Evolutionary conservation across 1,139 yeast species (phyloP).

Genomic region (Candida sanyaensis): DNA sequence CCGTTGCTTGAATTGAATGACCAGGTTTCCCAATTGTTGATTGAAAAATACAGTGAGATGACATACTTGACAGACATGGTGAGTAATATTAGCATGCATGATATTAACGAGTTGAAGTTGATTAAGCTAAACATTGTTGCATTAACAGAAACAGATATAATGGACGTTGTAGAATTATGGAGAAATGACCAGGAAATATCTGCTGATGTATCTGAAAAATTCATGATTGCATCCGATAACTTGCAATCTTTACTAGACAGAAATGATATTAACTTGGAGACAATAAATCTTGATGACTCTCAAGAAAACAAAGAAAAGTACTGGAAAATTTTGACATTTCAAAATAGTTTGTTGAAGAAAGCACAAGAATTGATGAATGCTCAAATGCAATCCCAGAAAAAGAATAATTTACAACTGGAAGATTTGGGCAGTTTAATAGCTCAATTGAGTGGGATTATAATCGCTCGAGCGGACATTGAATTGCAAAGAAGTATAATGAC

Average conservation of each 20-base stretch:
- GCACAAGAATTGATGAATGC: slow-evolving; percentile 37
- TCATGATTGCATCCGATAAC: slow-evolving; percentile 44
- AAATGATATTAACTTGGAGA: slow-evolving; percentile 23
- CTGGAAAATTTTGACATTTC: slow-evolving; percentile 45
- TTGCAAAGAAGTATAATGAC: slow-evolving; percentile 45
- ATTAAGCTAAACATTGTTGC: slow-evolving; percentile 26
- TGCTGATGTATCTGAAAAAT: slow-evolving; percentile 30
- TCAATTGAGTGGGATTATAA: slow-evolving; percentile 43
- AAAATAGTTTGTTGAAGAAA: slow-evolving; percentile 36
- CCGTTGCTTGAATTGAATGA: slow-evolving; percentile 25
- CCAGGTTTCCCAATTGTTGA: slow-evolving; percentile 22
- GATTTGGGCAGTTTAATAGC: slow-evolving; percentile 39
- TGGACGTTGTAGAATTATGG: slow-evolving; percentile 27
- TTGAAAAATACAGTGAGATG: slow-evolving; percentile 23
- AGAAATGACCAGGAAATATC: slow-evolving; percentile 20
- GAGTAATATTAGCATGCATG: slow-evolving; percentile 23
- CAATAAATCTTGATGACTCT: slow-evolving; percentile 13
- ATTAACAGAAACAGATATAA: slow-evolving; percentile 18
- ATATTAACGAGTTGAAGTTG: slow-evolving; percentile 28
- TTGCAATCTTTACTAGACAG: slow-evolving; percentile 46
- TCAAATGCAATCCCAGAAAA: slow-evolving; percentile 18
- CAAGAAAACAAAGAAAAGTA: slow-evolving; percentile 17
- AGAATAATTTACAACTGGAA: slow-evolving; percentile 19
- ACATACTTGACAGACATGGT: slow-evolving; percentile 25
- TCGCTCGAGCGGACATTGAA: slow-evolving; percentile 56